These are phyloP conservation scores for Fraxinus cuspidata DNA, from an alignment of 257 asterid species.

Conservation along the genomic window DNA sequence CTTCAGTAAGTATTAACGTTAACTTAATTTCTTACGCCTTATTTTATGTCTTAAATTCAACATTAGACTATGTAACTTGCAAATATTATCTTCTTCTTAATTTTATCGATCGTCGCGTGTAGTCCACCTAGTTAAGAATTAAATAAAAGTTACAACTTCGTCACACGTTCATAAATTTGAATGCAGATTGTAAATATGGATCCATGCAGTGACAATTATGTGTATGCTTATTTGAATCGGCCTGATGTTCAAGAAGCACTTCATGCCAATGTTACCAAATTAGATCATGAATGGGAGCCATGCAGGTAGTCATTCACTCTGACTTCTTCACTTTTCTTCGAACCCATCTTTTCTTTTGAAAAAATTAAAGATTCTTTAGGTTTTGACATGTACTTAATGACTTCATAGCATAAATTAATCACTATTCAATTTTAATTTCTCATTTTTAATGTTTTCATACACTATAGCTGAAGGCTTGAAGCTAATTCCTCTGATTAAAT, in stretches of 20 bases:
- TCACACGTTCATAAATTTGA: not conserved
- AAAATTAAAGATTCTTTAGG: too few relatives aligned
- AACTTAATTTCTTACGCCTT: too few relatives aligned
- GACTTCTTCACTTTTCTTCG: too few relatives aligned
- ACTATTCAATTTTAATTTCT: not conserved
- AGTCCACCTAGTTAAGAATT: not conserved
- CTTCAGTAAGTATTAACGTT: conserved; percentile 41
- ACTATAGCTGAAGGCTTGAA: not conserved
- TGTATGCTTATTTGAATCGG: conserved; percentile 57
- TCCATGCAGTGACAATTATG: conserved; percentile 73
- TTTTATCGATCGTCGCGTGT: not conserved
- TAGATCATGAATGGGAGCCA: conserved; percentile 59
- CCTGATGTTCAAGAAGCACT: conserved; percentile 78
- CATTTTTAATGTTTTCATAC: not conserved
- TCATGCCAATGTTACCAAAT: conserved; percentile 77
- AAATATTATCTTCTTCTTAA: not conserved
- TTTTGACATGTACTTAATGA: too few relatives aligned
- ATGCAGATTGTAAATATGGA: conserved; percentile 28
- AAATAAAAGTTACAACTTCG: too few relatives aligned
- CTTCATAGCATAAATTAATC: not conserved
- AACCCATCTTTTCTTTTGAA: too few relatives aligned
- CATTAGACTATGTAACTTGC: not conserved
- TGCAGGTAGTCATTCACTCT: conserved; percentile 44
- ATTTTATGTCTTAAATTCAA: too few relatives aligned
- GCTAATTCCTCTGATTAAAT: not conserved